Evolutionary conservation across 345 rosid species (phyloP).

Genomic region (Pugionium cornutum): DNA sequence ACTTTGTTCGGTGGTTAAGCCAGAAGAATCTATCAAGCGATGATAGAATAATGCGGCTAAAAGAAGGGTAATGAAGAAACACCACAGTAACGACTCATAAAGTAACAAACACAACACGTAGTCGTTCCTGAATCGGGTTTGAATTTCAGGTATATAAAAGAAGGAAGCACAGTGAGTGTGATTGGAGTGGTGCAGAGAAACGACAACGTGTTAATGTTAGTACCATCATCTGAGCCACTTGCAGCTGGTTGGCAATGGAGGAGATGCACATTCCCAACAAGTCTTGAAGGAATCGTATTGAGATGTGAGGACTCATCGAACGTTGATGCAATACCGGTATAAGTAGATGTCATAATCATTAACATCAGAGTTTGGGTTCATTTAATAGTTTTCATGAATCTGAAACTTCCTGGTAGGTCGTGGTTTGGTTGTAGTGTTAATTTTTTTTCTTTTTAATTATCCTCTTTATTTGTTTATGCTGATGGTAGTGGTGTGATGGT

Average conservation of each 20-base stretch:
- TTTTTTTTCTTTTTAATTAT: slow-evolving; percentile 10
- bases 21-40: slow-evolving; percentile 86
- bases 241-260: slow-evolving; percentile 93
- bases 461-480: slow-evolving; percentile 27
- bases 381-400: slow-evolving; percentile 36
- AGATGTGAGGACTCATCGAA: slow-evolving; percentile 94
- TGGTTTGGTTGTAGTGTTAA: slow-evolving; percentile 32
- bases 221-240: slow-evolving; percentile 79
- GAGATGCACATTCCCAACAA: slow-evolving; percentile 77
- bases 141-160: slow-evolving; percentile 76
- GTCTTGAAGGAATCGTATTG: slow-evolving; percentile 87
- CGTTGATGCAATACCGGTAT: slow-evolving; percentile 93
- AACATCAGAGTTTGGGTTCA: slow-evolving; percentile 30
- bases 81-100: not conserved
- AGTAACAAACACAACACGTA: slow-evolving; percentile 1
- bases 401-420: slow-evolving; percentile 28
- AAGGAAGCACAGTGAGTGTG: slow-evolving; percentile 97
- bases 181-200: slow-evolving; percentile 96
- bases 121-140: slow-evolving; percentile 11
- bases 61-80: slow-evolving; percentile 72
- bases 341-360: slow-evolving; percentile 20
- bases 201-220: slow-evolving; percentile 95
- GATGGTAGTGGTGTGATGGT: slow-evolving; percentile 12
- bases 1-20: slow-evolving; percentile 80
- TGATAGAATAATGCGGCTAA: slow-evolving; percentile 84